Evolutionary conservation across 2,329 filamentous ascomycete genomes (phyloP).

Genomic region (Fonsecaea pedrosoi): DNA sequence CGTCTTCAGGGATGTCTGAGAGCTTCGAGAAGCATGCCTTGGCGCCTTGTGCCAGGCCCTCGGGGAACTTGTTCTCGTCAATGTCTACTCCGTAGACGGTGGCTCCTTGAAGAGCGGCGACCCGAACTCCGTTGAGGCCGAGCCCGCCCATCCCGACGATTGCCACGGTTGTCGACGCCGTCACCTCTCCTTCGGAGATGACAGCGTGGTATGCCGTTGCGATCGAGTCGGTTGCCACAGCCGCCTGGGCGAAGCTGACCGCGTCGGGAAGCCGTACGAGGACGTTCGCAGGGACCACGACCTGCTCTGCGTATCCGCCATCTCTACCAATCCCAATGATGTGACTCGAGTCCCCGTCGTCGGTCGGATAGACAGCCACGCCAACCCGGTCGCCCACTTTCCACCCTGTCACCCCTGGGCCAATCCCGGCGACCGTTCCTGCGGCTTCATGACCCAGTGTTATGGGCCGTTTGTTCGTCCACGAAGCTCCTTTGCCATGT

Average conservation of each 20-base stretch:
- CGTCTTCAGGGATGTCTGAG: slow-evolving; percentile 1
- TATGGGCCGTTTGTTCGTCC: slow-evolving; percentile 12
- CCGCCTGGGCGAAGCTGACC: not conserved
- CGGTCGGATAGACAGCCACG: not conserved
- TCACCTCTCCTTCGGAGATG: not conserved
- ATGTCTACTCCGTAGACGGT: slow-evolving; percentile 17
- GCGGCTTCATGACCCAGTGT: slow-evolving; percentile 12
- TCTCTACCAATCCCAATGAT: slow-evolving; percentile 7
- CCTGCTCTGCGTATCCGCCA: slow-evolving; percentile 14
- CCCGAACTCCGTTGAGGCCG: not conserved
- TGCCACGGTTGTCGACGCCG: slow-evolving; percentile 3
- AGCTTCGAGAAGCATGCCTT: slow-evolving; percentile 4
- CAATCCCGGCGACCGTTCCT: not conserved
- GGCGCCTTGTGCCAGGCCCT: slow-evolving; percentile 1
- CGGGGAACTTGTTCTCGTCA: slow-evolving; percentile 6
- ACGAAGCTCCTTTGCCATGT: slow-evolving; percentile 7
- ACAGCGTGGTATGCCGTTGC: slow-evolving; percentile 17
- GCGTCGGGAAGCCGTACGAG: slow-evolving; percentile 9
- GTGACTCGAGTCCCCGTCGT: not conserved
- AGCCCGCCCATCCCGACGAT: slow-evolving; percentile 9
- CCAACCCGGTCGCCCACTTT: slow-evolving; percentile 8
- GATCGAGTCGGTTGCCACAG: slow-evolving; percentile 7
- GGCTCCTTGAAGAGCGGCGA: slow-evolving; percentile 9
- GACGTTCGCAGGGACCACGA: slow-evolving; percentile 2
- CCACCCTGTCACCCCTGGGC: slow-evolving; percentile 6